A percentile compares a stretch with the other conserved stretches of the same genome.
phyloP scores from a whole-genome alignment of 257 asterid species.

The Solanum chiquidenum region DNA sequence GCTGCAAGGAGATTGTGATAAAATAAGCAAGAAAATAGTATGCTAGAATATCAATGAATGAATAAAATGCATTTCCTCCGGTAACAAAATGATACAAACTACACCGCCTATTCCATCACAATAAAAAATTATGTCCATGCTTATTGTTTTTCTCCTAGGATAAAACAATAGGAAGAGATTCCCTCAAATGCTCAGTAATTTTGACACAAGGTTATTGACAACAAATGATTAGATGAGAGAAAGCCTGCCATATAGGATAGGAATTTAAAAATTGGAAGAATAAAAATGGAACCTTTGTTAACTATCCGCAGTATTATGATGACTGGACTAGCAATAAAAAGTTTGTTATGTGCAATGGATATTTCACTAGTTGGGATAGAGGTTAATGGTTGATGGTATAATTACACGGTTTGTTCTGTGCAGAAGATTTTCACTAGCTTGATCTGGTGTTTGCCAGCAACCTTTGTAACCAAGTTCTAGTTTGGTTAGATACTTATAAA shows the following conservation, averaged over 20 bases:
- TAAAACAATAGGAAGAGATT: neutral
- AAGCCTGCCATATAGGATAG: neutral
- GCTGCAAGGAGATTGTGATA: slow-evolving; percentile 36
- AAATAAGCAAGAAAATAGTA: neutral
- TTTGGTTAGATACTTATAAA: neutral
- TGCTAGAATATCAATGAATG: neutral
- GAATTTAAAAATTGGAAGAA: neutral
- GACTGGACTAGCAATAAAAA: neutral
- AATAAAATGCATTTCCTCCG: neutral
- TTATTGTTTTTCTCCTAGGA: neutral
- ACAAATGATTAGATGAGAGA: neutral
- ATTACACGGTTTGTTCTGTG: neutral
- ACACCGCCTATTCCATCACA: neutral
- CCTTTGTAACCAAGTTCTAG: neutral
- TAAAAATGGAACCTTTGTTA: neutral
- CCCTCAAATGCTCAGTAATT: neutral
- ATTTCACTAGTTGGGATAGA: neutral
- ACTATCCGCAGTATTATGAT: neutral
- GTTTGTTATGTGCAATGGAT: neutral
- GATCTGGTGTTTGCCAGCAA: neutral
- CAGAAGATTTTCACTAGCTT: neutral
- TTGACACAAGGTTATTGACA: neutral
- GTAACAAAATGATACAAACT: neutral
- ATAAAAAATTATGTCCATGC: neutral
- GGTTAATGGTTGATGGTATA: neutral